Percentiles rank a stretch among this genome's conserved stretches.
phyloP scores from a whole-genome alignment of 208 protist species.

The Acanthamoeba healyi region DNA sequence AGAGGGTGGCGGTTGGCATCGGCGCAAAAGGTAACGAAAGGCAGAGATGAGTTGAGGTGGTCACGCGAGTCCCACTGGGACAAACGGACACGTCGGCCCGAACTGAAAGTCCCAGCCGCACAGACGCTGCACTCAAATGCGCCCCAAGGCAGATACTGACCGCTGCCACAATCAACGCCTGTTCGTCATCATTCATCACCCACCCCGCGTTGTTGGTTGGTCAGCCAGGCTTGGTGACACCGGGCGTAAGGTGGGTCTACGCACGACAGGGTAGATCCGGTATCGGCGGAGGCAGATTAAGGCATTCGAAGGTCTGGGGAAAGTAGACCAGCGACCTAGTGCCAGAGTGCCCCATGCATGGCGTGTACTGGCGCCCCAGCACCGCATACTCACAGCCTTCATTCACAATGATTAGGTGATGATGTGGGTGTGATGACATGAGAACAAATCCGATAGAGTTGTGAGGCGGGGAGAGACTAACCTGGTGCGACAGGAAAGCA shows the following conservation, averaged over 20 bases:
- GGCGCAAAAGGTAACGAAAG: conserved; percentile 36
- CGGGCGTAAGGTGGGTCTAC: neutral
- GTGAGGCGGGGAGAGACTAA: neutral
- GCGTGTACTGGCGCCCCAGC: conserved; percentile 41
- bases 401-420: no score
- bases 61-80: neutral
- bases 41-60: conserved; percentile 19
- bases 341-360: neutral
- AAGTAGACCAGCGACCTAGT: conserved; percentile 22
- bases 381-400: neutral
- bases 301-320: neutral
- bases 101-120: conserved; percentile 28
- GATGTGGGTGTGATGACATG: no score
- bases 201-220: no score
- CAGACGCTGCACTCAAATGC: neutral
- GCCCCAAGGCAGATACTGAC: conserved; percentile 41
- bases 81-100: neutral
- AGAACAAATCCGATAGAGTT: no score
- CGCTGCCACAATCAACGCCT: conserved; percentile 7
- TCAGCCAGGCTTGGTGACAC: no score
- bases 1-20: neutral
- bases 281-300: neutral
- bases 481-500: conserved; percentile 33
- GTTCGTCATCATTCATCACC: neutral
- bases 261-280: neutral